These are phyloP conservation scores for Cladophialophora yegresii DNA, from an alignment of 2,329 filamentous ascomycete species.

Conservation along the genomic window DNA sequence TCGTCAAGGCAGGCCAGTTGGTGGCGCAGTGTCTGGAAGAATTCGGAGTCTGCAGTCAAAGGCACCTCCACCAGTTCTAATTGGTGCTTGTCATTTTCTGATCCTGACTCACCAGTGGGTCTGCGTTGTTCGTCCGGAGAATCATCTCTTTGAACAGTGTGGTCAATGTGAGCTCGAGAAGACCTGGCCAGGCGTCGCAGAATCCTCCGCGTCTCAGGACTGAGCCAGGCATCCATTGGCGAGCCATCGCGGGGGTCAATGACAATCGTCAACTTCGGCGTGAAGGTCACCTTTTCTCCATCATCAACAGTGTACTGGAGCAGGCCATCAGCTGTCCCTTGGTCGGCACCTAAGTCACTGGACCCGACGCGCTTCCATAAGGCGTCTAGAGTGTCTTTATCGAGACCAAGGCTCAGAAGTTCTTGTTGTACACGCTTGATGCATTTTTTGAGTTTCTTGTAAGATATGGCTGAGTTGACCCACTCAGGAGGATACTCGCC, in stretches of 20 bases:
- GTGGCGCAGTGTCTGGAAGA: constrained; percentile 73
- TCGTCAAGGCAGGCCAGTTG: constrained; percentile 70
- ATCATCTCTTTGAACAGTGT: not conserved
- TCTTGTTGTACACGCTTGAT: constrained; percentile 77
- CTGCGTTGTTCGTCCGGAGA: constrained; percentile 5
- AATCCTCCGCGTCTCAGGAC: constrained; percentile 64
- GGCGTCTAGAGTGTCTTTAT: constrained; percentile 67
- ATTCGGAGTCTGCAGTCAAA: constrained; percentile 73
- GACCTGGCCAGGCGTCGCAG: constrained; percentile 61
- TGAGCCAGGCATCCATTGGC: constrained; percentile 68
- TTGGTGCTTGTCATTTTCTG: constrained; percentile 17
- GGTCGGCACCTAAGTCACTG: constrained; percentile 39
- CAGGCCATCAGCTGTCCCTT: constrained; percentile 37
- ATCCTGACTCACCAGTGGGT: not conserved
- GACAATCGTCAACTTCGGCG: constrained; percentile 69
- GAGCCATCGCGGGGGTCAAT: constrained; percentile 67
- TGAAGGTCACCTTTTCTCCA: constrained; percentile 54
- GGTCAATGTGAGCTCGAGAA: constrained; percentile 8
- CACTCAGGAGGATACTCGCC: constrained; percentile 74
- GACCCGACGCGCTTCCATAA: constrained; percentile 58
- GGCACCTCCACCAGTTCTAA: constrained; percentile 68
- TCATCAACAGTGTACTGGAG: constrained; percentile 59
- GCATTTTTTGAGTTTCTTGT: constrained; percentile 83
- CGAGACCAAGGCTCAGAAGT: constrained; percentile 69
- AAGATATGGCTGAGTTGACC: constrained; percentile 76